Percentiles rank a stretch among this genome's conserved stretches.
phyloP scores from a whole-genome alignment of 2,329 filamentous ascomycete genomes.

The Akanthomyces uredinophilus region DNA sequence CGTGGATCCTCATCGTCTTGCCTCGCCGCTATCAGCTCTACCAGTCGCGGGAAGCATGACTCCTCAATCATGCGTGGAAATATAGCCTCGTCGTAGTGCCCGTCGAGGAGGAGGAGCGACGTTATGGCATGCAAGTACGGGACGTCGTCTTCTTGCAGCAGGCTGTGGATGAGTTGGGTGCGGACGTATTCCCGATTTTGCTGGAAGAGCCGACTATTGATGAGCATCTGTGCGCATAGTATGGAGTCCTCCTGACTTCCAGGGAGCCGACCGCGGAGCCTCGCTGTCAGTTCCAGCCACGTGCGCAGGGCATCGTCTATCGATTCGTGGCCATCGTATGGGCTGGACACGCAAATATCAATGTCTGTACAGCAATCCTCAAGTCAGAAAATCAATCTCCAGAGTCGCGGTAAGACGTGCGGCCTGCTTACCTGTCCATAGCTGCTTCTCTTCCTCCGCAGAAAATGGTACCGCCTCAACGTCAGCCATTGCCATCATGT shows the following conservation, averaged over 20 bases:
- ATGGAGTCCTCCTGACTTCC: slow-evolving; percentile 73
- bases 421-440: slow-evolving; percentile 69
- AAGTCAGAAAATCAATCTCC: background rate
- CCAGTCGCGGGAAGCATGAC: slow-evolving; percentile 73
- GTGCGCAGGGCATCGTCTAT: slow-evolving; percentile 82
- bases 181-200: slow-evolving; percentile 80
- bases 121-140: slow-evolving; percentile 76
- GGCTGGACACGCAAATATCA: slow-evolving; percentile 38
- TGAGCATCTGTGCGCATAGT: slow-evolving; percentile 72
- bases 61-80: slow-evolving; percentile 87
- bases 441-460: slow-evolving; percentile 76
- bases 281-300: slow-evolving; percentile 75
- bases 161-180: slow-evolving; percentile 84
- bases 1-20: slow-evolving; percentile 61
- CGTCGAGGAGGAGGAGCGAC: slow-evolving; percentile 82
- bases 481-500: slow-evolving; percentile 47
- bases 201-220: slow-evolving; percentile 69
- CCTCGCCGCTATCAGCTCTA: slow-evolving; percentile 71
- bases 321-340: slow-evolving; percentile 48
- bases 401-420: background rate
- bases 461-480: slow-evolving; percentile 58
- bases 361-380: slow-evolving; percentile 36
- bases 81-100: slow-evolving; percentile 67
- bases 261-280: slow-evolving; percentile 70
- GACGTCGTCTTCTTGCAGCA: slow-evolving; percentile 83